A percentile compares a stretch with the other conserved stretches of the same genome.
Evolutionary conservation across 192 early-diverging fungal genomes (phyloP).

Genomic region (Glomus cerebriforme): DNA sequence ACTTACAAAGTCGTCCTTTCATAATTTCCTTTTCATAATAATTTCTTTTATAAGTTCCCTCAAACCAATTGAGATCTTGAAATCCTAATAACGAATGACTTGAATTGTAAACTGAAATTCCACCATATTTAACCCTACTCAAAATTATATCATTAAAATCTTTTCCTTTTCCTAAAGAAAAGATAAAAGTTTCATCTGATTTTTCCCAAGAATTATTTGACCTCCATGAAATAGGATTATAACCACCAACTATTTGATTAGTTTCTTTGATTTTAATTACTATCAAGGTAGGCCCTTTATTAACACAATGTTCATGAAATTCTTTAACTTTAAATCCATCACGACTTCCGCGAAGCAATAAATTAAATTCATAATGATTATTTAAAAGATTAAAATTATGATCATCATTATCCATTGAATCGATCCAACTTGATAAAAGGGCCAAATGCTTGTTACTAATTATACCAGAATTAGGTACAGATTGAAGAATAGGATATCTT

Average conservation of each 20-base stretch:
- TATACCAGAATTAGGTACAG: neutral
- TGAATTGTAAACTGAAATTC: neutral
- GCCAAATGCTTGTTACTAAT: neutral
- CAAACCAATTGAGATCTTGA: neutral
- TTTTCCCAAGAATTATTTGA: neutral
- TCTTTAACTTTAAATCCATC: neutral
- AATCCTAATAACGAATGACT: too few species aligned
- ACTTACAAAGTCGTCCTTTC: neutral
- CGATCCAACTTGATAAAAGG: slow-evolving; percentile 5
- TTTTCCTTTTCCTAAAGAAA: neutral
- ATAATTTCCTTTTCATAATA: neutral
- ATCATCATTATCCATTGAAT: neutral
- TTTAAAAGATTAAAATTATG: neutral
- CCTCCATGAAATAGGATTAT: neutral
- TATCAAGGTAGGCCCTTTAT: neutral
- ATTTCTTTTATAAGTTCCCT: neutral
- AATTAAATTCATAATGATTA: neutral
- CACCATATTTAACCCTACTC: slow-evolving; percentile 38
- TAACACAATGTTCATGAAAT: neutral
- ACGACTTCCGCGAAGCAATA: neutral
- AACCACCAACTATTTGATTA: slow-evolving; percentile 9
- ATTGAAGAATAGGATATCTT: neutral
- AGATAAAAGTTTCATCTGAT: neutral
- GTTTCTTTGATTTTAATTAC: neutral
- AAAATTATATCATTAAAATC: slow-evolving; percentile 34